phyloP scores from a whole-genome alignment of 768 basidiomycete species.

The Rhizopogon vinicolor region DNA sequence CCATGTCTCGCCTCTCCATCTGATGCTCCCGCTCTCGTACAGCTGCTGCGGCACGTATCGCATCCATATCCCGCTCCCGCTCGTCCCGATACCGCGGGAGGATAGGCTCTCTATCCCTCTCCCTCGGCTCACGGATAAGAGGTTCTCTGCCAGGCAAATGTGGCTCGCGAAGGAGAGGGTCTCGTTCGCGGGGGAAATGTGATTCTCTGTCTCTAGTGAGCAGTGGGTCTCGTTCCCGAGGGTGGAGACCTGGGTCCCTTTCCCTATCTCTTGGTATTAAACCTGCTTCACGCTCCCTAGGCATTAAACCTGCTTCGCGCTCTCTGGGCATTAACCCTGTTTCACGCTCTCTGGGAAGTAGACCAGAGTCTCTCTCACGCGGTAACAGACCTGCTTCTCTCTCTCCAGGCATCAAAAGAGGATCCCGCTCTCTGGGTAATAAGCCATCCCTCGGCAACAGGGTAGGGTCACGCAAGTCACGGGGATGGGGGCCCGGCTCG shows the following conservation, averaged over 20 bases:
- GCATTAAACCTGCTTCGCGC: not conserved
- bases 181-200: not conserved
- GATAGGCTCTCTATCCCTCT: not conserved
- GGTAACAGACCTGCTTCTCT: not conserved
- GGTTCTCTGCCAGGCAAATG: not conserved
- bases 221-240: not conserved
- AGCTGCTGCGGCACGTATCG: not conserved
- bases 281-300: not conserved
- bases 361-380: not conserved
- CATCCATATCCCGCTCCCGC: conserved; percentile 1
- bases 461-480: not conserved
- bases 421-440: not conserved
- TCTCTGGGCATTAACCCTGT: not conserved
- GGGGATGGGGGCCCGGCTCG: not conserved
- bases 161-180: not conserved
- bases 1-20: not conserved
- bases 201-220: not conserved
- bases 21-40: not conserved
- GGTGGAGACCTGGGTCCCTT: not conserved
- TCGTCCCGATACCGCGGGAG: not conserved
- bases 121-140: not conserved
- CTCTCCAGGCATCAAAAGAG: not conserved
- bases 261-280: not conserved
- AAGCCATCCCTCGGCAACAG: not conserved
- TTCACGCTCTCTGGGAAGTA: not conserved